phyloP scores from a whole-genome alignment of 441 rosid species.

The Populus hybrid region DNA sequence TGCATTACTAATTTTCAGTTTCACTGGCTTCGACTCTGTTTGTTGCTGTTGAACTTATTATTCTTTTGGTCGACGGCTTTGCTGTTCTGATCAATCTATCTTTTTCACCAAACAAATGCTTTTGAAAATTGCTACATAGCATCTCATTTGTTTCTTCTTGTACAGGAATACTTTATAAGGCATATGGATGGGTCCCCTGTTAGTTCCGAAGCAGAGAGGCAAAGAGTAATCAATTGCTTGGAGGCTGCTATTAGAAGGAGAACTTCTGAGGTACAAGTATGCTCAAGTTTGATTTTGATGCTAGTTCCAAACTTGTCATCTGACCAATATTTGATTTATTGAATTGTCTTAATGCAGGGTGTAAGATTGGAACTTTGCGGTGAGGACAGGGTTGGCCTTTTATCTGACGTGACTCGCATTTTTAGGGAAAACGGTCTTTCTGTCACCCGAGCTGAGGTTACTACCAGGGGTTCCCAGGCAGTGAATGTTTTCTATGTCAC shows the following conservation, averaged over 20 bases:
- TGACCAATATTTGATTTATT: slow-evolving; percentile 4
- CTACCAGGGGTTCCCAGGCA: slow-evolving; percentile 79
- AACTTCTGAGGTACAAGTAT: slow-evolving; percentile 58
- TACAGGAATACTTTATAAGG: slow-evolving; percentile 86
- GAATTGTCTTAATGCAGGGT: slow-evolving; percentile 48
- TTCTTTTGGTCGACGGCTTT: background rate
- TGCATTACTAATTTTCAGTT: slow-evolving; percentile 1
- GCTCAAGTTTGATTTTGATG: background rate
- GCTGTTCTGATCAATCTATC: background rate
- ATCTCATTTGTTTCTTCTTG: slow-evolving; percentile 15
- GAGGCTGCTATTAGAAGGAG: slow-evolving; percentile 93
- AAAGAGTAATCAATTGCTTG: slow-evolving; percentile 77
- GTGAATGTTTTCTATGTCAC: slow-evolving; percentile 64
- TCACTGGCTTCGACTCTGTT: background rate
- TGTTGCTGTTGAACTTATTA: background rate
- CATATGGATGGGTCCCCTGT: slow-evolving; percentile 84
- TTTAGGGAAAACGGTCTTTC: slow-evolving; percentile 91
- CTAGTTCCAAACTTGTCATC: background rate
- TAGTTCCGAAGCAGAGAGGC: slow-evolving; percentile 94
- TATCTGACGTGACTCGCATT: slow-evolving; percentile 85
- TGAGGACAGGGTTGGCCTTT: slow-evolving; percentile 79
- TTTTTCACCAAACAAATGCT: background rate
- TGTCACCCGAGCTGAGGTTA: slow-evolving; percentile 86
- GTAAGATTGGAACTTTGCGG: slow-evolving; percentile 77
- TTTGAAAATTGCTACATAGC: background rate